Conservation (phyloP, 345 rosid species). For the Xanthoceras sorbifolium region DNA sequence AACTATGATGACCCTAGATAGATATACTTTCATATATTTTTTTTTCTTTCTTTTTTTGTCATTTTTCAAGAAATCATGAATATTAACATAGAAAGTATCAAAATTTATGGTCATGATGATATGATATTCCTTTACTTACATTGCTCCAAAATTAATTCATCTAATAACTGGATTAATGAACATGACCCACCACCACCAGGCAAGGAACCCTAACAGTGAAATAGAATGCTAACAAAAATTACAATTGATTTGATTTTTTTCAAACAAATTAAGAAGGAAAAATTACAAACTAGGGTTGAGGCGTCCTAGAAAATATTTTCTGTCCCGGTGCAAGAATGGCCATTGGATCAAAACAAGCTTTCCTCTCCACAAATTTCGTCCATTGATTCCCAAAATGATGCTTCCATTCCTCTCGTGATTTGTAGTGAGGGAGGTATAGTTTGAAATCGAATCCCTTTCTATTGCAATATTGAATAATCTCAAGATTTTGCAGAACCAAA, state of each 20-base stretch:
- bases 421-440: slow-evolving; percentile 83
- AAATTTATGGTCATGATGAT: background rate
- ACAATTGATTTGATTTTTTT: slow-evolving; percentile 10
- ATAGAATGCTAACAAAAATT: slow-evolving; percentile 12
- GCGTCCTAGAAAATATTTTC: slow-evolving; percentile 62
- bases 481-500: slow-evolving; percentile 62
- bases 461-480: slow-evolving; percentile 59
- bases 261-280: slow-evolving; percentile 20
- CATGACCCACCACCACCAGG: slow-evolving; percentile 53
- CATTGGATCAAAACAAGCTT: slow-evolving; percentile 74
- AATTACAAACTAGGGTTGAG: slow-evolving; percentile 13
- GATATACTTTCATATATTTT: background rate
- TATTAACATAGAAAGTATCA: background rate
- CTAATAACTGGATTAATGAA: slow-evolving; percentile 11
- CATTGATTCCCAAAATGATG: slow-evolving; percentile 81
- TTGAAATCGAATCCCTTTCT: slow-evolving; percentile 68
- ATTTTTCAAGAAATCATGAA: background rate
- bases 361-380: slow-evolving; percentile 67
- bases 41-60: slow-evolving; percentile 2
- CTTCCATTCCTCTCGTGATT: slow-evolving; percentile 73
- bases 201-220: slow-evolving; percentile 14
- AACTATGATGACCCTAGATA: background rate
- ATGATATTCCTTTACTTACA: slow-evolving; percentile 33
- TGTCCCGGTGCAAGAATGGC: slow-evolving; percentile 93
- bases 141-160: slow-evolving; percentile 17